Conservation (phyloP, 1,284 basidiomycete species). For the Porogramme epimiltina region DNA sequence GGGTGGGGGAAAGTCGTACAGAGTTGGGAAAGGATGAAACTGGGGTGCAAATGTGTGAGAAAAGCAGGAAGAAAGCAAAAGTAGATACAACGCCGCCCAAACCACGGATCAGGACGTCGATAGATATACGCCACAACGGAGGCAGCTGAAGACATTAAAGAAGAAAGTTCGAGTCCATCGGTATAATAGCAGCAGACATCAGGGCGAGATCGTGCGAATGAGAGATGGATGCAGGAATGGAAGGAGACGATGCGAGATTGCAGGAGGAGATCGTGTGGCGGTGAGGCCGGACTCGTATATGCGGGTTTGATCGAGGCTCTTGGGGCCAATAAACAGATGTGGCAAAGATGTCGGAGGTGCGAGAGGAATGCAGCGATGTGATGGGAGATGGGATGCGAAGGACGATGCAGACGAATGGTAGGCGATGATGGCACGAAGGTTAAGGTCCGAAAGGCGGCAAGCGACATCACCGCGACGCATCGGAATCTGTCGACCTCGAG, state of each 20-base stretch:
- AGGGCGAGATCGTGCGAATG: constrained; percentile 17
- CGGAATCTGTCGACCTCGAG: constrained; percentile 7
- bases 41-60: not conserved
- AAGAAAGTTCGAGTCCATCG: constrained; percentile 17
- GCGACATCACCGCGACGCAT: constrained; percentile 7
- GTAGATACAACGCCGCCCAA: constrained; percentile 13
- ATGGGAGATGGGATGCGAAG: constrained; percentile 8
- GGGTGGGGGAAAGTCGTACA: not conserved
- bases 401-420: constrained; percentile 1
- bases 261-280: constrained; percentile 16
- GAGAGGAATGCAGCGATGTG: constrained; percentile 14
- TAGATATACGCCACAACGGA: constrained; percentile 19
- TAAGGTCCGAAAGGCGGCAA: not conserved
- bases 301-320: constrained; percentile 13
- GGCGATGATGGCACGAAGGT: not conserved
- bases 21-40: not conserved
- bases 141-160: constrained; percentile 12
- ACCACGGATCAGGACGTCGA: constrained; percentile 16
- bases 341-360: constrained; percentile 4
- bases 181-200: constrained; percentile 16
- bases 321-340: constrained; percentile 22
- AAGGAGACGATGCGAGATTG: constrained; percentile 7
- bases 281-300: constrained; percentile 12
- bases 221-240: constrained; percentile 9
- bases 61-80: constrained; percentile 10